These are phyloP conservation scores for Neonectria ditissima DNA, from an alignment of 2,329 filamentous ascomycete species.

Conservation along the genomic window DNA sequence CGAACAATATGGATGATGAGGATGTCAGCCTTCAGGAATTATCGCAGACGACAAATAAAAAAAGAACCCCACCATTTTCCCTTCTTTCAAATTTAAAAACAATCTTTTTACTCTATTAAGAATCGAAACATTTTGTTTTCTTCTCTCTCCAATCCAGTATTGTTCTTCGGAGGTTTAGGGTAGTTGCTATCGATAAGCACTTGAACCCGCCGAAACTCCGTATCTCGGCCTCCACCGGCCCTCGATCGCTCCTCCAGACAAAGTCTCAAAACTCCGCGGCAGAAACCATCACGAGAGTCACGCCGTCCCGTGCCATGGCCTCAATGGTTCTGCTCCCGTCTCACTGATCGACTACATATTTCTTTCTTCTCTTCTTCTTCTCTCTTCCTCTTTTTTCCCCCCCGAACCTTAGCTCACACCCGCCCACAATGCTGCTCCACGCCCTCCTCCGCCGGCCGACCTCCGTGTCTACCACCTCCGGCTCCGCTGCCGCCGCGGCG, in stretches of 20 bases:
- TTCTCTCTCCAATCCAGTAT: neutral
- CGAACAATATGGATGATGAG: no score
- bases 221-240: conserved; percentile 15
- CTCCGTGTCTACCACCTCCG: conserved; percentile 10
- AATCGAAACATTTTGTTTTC: neutral
- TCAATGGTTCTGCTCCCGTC: conserved; percentile 47
- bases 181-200: conserved; percentile 28
- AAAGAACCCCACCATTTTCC: no score
- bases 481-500: conserved; percentile 21
- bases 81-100: no score
- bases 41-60: no score
- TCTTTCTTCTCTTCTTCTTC: neutral
- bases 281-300: conserved; percentile 59
- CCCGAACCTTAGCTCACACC: neutral
- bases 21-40: neutral
- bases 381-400: neutral
- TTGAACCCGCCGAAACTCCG: conserved; percentile 27
- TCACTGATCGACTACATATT: conserved; percentile 17
- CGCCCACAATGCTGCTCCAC: conserved; percentile 35
- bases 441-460: conserved; percentile 25
- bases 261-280: conserved; percentile 57
- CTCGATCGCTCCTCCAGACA: conserved; percentile 13
- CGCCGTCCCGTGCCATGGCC: conserved; percentile 41
- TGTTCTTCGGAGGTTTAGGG: conserved; percentile 6
- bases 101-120: neutral